Evolutionary conservation across 1,139 yeast species (phyloP), one percentile per base, ranked within the genome.

Genomic region (Saccharomyces hybrid): DNA sequence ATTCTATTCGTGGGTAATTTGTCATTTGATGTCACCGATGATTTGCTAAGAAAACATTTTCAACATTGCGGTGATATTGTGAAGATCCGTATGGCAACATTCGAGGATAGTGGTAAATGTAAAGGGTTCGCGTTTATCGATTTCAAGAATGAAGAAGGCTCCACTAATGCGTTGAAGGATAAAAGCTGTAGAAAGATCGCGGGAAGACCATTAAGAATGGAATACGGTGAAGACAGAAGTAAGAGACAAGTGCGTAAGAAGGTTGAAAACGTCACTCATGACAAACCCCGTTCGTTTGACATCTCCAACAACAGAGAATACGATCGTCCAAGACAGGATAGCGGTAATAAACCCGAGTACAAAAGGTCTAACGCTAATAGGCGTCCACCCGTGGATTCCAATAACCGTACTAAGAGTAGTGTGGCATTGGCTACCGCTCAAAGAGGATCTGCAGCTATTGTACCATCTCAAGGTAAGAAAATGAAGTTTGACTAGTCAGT

Each of bases 81-180:
- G 32, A 82, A 81, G 63, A 82, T 91, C 54, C 81, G 99, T 70
- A 91, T 91, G 96, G 98, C 98, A 1, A 91, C 99, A 7, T 93
- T 93, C 71, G 93, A 93, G 73, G 99, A 93, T 67, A 76, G 88
- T 47, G 98, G 98, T 1, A 91, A 90, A 69, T 93, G 98, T 75
- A 93, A 93, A 71, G 99, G 99, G 1, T 93, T 91, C 76, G 93
- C 97, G 1, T 93, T 93, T 67, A 74, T 93, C 47, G 99, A 93
- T 71, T 93, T 91, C 73, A 80, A 77, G 62, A 85, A 84, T 61
- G 87, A 86, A 60, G 81, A 80, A 31, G 91, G 95, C 3, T 91
- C 97, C 48, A 87, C 95, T 0, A 77, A 78, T 48, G 98, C 97
- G 0, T 75, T 93, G 59, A 84, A 80, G 61, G 93, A 90, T 59